Evolutionary conservation across 345 rosid species (phyloP).

Genomic region (Corchorus capsularis): DNA sequence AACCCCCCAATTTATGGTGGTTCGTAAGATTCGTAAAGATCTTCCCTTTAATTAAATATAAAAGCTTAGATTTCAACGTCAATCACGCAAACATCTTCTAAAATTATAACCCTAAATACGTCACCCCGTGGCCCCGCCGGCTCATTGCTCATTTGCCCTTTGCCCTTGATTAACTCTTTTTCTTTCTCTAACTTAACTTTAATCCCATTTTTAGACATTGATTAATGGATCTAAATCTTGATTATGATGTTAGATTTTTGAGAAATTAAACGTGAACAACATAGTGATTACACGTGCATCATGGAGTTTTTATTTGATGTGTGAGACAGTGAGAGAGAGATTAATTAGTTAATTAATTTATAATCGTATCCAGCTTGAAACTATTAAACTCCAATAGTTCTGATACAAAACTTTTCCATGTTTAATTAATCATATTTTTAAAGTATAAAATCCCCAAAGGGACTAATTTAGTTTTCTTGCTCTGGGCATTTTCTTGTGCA

Average conservation of each 20-base stretch:
- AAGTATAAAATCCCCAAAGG: conserved; percentile 4
- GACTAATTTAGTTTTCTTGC: conserved; percentile 30
- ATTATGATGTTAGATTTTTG: not conserved
- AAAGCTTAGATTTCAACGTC: conserved; percentile 53
- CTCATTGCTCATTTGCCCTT: not conserved
- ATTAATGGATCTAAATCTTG: conserved; percentile 28
- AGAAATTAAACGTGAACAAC: conserved; percentile 1
- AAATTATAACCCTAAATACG: conserved; percentile 24
- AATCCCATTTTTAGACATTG: conserved; percentile 23
- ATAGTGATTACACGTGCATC: conserved; percentile 18
- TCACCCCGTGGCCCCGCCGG: conserved; percentile 23
- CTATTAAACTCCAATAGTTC: not conserved
- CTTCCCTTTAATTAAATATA: conserved; percentile 40
- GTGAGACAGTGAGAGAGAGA: not conserved
- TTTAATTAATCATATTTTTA: not conserved
- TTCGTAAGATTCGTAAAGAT: conserved; percentile 73
- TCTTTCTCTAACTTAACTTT: not conserved
- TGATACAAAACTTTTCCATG: not conserved
- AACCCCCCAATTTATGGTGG: conserved; percentile 48
- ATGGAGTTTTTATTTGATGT: not conserved
- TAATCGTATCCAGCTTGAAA: not conserved
- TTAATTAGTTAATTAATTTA: not conserved
- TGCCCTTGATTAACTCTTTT: not conserved
- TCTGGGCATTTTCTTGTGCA: conserved; percentile 31
- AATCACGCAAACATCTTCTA: conserved; percentile 66